Evolutionary conservation across 208 protist species (phyloP).

Genomic region (Ichthyophonus hoferi): DNA sequence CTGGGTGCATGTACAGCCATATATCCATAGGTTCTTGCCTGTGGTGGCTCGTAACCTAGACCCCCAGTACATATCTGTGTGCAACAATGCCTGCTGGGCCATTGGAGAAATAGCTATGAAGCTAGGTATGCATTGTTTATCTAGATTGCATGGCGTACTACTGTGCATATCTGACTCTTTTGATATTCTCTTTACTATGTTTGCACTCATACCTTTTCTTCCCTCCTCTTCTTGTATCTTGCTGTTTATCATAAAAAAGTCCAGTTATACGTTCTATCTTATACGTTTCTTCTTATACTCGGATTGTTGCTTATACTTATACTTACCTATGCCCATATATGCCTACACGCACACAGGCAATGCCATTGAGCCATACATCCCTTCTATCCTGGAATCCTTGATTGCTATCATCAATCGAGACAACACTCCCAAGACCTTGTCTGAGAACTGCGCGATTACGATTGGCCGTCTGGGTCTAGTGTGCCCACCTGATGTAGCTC

Average conservation of each 20-base stretch:
- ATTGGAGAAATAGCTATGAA: slow-evolving; percentile 50
- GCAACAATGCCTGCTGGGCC: slow-evolving; percentile 76
- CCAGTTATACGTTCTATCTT: too few species aligned
- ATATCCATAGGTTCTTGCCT: slow-evolving; percentile 55
- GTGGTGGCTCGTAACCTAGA: slow-evolving; percentile 57
- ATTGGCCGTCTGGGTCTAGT: slow-evolving; percentile 64
- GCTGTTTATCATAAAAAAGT: too few species aligned
- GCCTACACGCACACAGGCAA: too few species aligned
- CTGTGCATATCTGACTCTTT: too few species aligned
- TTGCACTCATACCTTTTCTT: too few species aligned
- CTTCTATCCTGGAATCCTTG: slow-evolving; percentile 49
- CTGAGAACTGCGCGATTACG: slow-evolving; percentile 71
- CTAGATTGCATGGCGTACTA: too few species aligned
- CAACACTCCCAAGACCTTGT: slow-evolving; percentile 38
- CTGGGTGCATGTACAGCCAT: slow-evolving; percentile 46
- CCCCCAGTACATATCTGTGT: slow-evolving; percentile 61
- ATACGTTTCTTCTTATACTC: too few species aligned
- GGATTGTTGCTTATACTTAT: too few species aligned
- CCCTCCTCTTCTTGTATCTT: too few species aligned
- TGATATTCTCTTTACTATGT: too few species aligned
- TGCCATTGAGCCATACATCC: slow-evolving; percentile 45
- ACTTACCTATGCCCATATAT: too few species aligned
- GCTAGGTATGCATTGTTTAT: too few species aligned
- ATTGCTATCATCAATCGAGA: slow-evolving; percentile 58
- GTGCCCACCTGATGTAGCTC: slow-evolving; percentile 49